A percentile compares a stretch with the other conserved stretches of the same genome.
phyloP scores from a whole-genome alignment of 495 filamentous ascomycete genomes.

The Aspergillus asperescens region DNA sequence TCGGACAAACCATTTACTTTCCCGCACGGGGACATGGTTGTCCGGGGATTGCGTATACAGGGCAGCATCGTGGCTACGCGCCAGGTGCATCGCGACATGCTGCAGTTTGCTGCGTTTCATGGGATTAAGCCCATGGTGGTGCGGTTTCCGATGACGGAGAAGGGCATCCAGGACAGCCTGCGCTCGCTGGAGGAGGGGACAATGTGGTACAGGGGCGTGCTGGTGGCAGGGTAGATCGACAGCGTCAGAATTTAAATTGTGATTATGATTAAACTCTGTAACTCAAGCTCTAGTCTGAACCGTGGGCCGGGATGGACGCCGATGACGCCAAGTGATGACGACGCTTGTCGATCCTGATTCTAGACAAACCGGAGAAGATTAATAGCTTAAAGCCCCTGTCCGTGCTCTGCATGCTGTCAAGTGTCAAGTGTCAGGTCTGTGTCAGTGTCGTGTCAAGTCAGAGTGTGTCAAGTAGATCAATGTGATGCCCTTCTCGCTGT shows the following conservation, averaged over 20 bases:
- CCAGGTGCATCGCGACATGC: constrained; percentile 49
- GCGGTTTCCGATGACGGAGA: constrained; percentile 51
- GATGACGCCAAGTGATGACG: constrained; percentile 7
- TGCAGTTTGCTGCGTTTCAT: constrained; percentile 52
- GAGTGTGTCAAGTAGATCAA: not conserved
- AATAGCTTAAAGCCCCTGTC: too few relatives aligned
- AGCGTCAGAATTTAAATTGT: not conserved
- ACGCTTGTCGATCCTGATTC: not conserved
- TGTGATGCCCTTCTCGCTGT: constrained; percentile 26
- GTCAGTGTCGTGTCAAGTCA: too few relatives aligned
- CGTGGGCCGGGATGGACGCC: too few relatives aligned
- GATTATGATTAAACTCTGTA: too few relatives aligned
- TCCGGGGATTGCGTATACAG: constrained; percentile 45
- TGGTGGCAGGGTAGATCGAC: constrained; percentile 12
- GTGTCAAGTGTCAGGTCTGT: too few relatives aligned
- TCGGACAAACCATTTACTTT: constrained; percentile 41
- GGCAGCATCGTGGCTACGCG: constrained; percentile 49
- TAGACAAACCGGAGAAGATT: too few relatives aligned
- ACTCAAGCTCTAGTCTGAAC: not conserved
- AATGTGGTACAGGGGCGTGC: constrained; percentile 55
- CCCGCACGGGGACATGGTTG: constrained; percentile 47
- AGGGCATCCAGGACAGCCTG: constrained; percentile 50
- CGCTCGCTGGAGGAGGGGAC: constrained; percentile 49
- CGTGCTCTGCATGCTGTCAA: too few relatives aligned
- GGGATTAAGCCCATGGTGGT: constrained; percentile 51